These are phyloP conservation scores for Sporothrix pallida DNA, from an alignment of 2,329 filamentous ascomycete species.

Conservation along the genomic window DNA sequence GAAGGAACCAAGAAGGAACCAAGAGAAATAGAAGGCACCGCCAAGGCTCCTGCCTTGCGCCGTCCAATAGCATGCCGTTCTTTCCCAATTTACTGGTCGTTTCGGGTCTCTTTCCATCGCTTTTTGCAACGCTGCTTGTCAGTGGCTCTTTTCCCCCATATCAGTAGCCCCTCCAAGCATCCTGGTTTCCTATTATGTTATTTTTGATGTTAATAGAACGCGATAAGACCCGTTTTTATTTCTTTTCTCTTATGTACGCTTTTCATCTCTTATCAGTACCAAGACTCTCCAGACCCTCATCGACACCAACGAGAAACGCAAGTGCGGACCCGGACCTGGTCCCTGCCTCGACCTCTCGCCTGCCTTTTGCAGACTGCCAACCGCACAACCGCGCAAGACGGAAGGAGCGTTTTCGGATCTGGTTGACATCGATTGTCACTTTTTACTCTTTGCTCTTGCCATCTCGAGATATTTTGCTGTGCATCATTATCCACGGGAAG, in stretches of 20 bases:
- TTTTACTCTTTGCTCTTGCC: background rate
- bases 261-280: slow-evolving; percentile 37
- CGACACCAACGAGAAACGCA: background rate
- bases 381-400: slow-evolving; percentile 22
- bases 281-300: slow-evolving; percentile 21
- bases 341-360: slow-evolving; percentile 2
- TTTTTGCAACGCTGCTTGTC: background rate
- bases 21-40: slow-evolving; percentile 10
- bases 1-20: background rate
- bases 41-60: slow-evolving; percentile 27
- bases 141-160: slow-evolving; percentile 24
- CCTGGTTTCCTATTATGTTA: slow-evolving; percentile 47
- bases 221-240: slow-evolving; percentile 44
- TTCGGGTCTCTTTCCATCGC: slow-evolving; percentile 17
- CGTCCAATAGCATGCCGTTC: slow-evolving; percentile 29
- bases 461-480: background rate
- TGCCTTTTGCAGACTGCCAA: slow-evolving; percentile 21
- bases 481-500: slow-evolving; percentile 15
- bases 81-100: slow-evolving; percentile 24
- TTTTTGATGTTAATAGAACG: slow-evolving; percentile 44
- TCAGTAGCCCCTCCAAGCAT: background rate
- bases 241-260: slow-evolving; percentile 35
- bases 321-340: slow-evolving; percentile 13
- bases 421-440: slow-evolving; percentile 13
- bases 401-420: slow-evolving; percentile 28